phyloP scores from a whole-genome alignment of 148 eudicot species.

The Cornus florida region DNA sequence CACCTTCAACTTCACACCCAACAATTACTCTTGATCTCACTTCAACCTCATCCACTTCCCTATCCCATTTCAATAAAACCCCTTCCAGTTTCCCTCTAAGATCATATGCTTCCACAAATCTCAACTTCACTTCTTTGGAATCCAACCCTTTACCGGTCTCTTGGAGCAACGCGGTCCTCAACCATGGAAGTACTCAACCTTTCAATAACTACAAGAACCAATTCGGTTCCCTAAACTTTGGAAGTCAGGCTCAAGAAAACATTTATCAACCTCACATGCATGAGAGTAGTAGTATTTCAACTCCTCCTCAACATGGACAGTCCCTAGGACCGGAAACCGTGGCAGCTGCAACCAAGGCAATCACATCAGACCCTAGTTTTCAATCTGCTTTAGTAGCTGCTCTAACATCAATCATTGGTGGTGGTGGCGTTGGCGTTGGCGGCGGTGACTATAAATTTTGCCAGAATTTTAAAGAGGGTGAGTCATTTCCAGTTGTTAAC shows the following conservation, averaged over 20 bases:
- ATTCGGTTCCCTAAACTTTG: conserved; percentile 35
- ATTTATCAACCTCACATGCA: conserved; percentile 47
- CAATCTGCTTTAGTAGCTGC: conserved; percentile 73
- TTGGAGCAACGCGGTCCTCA: conserved; percentile 35
- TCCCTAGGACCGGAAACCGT: conserved; percentile 43
- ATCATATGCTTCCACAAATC: conserved; percentile 48
- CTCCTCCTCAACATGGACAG: conserved; percentile 20
- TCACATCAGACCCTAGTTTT: conserved; percentile 81
- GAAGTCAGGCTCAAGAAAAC: conserved; percentile 36
- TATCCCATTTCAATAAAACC: conserved; percentile 35
- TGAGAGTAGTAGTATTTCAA: conserved; percentile 16
- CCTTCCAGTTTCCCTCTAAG: conserved; percentile 31
- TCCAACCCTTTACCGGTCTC: conserved; percentile 39
- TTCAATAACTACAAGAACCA: conserved; percentile 29
- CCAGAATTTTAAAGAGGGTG: conserved; percentile 31
- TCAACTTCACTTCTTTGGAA: conserved; percentile 60
- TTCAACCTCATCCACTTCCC: conserved; percentile 40
- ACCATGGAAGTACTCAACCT: conserved; percentile 27
- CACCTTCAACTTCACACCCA: conserved; percentile 53
- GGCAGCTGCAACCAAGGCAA: conserved; percentile 81
- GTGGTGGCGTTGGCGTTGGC: conserved; percentile 2
- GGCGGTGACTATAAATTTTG: conserved; percentile 14
- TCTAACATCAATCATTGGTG: conserved; percentile 61
- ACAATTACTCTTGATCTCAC: conserved; percentile 88
- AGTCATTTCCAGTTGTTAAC: conserved; percentile 35